phyloP scores from a whole-genome alignment of 2,329 filamentous ascomycete species.

The Penicillium digitatum region DNA sequence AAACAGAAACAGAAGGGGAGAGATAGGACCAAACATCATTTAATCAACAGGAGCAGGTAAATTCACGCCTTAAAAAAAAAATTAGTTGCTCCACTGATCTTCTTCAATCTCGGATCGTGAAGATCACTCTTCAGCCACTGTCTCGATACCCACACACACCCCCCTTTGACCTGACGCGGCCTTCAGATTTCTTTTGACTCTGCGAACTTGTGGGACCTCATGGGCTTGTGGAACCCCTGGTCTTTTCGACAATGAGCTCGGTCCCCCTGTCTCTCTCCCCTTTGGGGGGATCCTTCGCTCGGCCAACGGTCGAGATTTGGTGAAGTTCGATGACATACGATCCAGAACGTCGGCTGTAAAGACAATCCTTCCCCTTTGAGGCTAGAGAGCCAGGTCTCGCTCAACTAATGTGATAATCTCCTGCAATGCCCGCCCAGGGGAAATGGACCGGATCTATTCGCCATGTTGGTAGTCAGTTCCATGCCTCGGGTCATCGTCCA shows the following conservation, averaged over 20 bases:
- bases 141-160: background rate
- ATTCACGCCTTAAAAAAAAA: background rate
- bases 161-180: background rate
- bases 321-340: background rate
- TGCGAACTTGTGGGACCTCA: constrained; percentile 8
- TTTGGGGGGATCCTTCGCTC: background rate
- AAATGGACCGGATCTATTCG: background rate
- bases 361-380: background rate
- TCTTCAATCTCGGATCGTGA: constrained; percentile 2
- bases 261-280: background rate
- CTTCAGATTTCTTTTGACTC: constrained; percentile 5
- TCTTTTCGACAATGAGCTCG: constrained; percentile 5
- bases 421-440: background rate
- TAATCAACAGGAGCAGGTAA: background rate
- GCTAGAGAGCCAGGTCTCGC: background rate
- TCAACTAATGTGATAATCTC: background rate
- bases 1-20: background rate
- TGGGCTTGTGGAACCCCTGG: constrained; percentile 8
- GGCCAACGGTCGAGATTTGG: background rate
- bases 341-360: background rate
- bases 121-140: constrained; percentile 1
- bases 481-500: background rate
- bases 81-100: constrained; percentile 10
- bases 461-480: background rate
- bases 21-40: background rate